Evolutionary conservation across 805 yeast species (phyloP).

Genomic region (Metschnikowia chrysomelidarum): DNA sequence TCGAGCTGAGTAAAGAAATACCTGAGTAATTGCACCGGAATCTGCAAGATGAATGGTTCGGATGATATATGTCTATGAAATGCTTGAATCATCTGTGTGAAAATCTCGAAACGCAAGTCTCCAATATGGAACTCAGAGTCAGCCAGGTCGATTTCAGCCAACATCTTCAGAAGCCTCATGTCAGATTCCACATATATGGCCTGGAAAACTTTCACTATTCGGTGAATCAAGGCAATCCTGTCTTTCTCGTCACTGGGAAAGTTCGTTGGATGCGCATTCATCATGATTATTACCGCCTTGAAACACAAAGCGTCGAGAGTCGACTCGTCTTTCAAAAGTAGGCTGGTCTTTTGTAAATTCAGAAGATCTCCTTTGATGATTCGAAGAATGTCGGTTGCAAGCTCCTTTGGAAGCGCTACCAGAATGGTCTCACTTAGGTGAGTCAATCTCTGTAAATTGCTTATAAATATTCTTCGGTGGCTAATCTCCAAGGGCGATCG

Average conservation of each 20-base stretch:
- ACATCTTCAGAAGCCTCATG: too few species aligned
- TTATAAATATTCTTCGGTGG: background rate
- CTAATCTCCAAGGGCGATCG: background rate
- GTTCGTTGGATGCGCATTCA: constrained; percentile 6
- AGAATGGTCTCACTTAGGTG: constrained; percentile 3
- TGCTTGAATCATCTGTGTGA: background rate
- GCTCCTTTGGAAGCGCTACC: too few species aligned
- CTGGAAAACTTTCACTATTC: too few species aligned
- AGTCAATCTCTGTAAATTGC: constrained; percentile 2
- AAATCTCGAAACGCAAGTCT: constrained; percentile 2
- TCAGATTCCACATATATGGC: too few species aligned
- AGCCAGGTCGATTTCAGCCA: too few species aligned
- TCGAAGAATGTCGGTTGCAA: too few species aligned
- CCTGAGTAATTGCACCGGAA: constrained; percentile 3
- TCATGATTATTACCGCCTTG: background rate
- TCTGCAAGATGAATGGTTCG: background rate
- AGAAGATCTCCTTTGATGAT: too few species aligned
- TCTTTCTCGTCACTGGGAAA: too few species aligned
- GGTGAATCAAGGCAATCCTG: too few species aligned
- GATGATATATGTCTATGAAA: background rate
- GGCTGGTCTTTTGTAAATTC: too few species aligned
- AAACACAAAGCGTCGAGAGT: constrained; percentile 1
- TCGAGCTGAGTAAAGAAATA: constrained; percentile 1
- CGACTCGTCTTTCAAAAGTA: background rate
- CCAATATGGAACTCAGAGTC: too few species aligned